Conservation (phyloP, 208 protist species). For the Trypanosoma boissoni region DNA sequence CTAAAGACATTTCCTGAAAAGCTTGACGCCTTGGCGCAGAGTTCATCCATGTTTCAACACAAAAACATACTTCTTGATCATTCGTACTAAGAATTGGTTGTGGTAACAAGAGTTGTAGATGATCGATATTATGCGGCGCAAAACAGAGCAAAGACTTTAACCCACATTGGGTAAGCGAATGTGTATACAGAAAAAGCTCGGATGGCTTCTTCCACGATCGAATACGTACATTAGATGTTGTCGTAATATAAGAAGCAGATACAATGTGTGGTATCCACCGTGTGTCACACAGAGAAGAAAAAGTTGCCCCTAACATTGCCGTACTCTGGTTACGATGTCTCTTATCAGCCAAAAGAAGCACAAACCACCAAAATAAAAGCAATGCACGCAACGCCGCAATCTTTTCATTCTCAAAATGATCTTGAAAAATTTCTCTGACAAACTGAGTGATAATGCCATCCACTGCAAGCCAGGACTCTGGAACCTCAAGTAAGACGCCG, state of each 20-base stretch:
- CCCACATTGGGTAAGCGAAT: background rate
- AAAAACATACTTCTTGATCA: no score
- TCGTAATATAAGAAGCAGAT: background rate
- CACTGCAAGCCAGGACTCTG: constrained; percentile 17
- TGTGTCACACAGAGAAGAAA: background rate
- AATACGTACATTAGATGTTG: background rate
- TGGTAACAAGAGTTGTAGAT: constrained; percentile 6
- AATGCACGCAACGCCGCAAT: constrained; percentile 16
- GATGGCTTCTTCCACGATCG: background rate
- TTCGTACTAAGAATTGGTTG: background rate
- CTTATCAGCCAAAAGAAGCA: constrained; percentile 10
- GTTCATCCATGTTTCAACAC: no score
- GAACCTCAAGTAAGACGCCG: constrained; percentile 15
- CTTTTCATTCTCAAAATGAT: constrained; percentile 1
- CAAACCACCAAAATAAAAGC: constrained; percentile 26
- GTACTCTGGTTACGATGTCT: background rate
- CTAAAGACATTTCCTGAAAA: background rate
- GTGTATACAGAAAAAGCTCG: background rate
- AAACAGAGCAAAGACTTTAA: constrained; percentile 13
- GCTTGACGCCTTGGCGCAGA: no score
- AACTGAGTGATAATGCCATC: constrained; percentile 9
- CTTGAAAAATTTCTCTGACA: background rate
- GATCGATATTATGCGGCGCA: constrained; percentile 12
- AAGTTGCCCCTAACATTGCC: background rate
- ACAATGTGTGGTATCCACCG: constrained; percentile 17